A percentile compares a stretch with the other conserved stretches of the same genome.
Evolutionary conservation across 352 stramenopile genomes (phyloP).

Genomic region (Pythium plurisporium): DNA sequence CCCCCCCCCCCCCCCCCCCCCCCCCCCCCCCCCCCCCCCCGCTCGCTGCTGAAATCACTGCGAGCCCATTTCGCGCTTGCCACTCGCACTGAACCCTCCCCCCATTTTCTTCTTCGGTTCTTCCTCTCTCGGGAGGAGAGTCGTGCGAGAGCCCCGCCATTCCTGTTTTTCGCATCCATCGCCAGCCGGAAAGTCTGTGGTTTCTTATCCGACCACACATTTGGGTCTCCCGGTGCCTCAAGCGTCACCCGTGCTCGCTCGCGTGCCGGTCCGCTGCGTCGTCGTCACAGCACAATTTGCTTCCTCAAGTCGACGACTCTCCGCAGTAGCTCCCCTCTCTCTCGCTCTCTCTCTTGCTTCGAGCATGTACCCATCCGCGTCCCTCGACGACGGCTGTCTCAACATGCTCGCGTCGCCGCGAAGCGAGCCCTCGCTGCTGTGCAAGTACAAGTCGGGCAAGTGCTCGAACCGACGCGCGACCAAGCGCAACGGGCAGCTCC

Average conservation of each 20-base stretch:
- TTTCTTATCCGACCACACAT: slow-evolving; percentile 6
- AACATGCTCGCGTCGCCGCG: slow-evolving; percentile 34
- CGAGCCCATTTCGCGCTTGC: slow-evolving; percentile 9
- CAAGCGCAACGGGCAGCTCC: slow-evolving; percentile 81
- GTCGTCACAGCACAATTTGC: slow-evolving; percentile 19
- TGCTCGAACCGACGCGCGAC: slow-evolving; percentile 76
- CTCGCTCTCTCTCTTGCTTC: too few relatives aligned
- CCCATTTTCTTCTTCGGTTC: slow-evolving; percentile 5
- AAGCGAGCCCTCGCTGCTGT: slow-evolving; percentile 46
- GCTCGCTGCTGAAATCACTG: slow-evolving; percentile 12
- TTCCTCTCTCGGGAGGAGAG: not conserved
- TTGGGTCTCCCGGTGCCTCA: not conserved
- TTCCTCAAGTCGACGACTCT: too few relatives aligned
- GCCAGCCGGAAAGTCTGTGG: not conserved
- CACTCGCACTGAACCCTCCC: slow-evolving; percentile 20
- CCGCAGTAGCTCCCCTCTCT: too few relatives aligned
- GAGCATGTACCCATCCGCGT: slow-evolving; percentile 6
- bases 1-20: too few relatives aligned
- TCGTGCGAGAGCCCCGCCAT: not conserved
- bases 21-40: too few relatives aligned
- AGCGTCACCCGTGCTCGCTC: not conserved
- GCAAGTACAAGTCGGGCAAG: slow-evolving; percentile 87
- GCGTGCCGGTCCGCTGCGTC: not conserved
- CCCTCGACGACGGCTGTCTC: slow-evolving; percentile 13
- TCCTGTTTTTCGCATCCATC: slow-evolving; percentile 8